Percentiles rank a stretch among this genome's conserved stretches.
Conservation (phyloP, 257 asterid genomes). For the Solanum virginianum region DNA sequence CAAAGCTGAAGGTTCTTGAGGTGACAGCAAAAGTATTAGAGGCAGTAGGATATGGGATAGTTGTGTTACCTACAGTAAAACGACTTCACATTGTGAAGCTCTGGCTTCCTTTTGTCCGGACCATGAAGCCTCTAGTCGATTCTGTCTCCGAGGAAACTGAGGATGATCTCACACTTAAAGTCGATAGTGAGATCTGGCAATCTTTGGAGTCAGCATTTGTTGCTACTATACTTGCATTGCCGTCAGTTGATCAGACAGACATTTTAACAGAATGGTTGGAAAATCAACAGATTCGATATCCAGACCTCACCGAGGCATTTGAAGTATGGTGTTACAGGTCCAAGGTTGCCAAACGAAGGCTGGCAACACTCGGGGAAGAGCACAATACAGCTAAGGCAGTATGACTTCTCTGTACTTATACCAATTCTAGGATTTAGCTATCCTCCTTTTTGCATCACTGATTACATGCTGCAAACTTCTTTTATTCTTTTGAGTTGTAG, state of each 20-base stretch:
- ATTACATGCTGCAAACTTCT: not conserved
- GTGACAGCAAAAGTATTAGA: slow-evolving; percentile 54
- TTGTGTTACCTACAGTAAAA: slow-evolving; percentile 33
- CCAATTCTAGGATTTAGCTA: not conserved
- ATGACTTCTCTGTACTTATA: slow-evolving; percentile 8
- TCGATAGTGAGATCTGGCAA: slow-evolving; percentile 67
- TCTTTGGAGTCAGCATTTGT: slow-evolving; percentile 69
- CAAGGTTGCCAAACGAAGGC: slow-evolving; percentile 63
- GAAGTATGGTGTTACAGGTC: slow-evolving; percentile 92
- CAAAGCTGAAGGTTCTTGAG: slow-evolving; percentile 47
- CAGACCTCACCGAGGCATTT: slow-evolving; percentile 81
- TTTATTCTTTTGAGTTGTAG: not conserved
- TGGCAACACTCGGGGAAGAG: slow-evolving; percentile 26
- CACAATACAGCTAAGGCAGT: slow-evolving; percentile 16
- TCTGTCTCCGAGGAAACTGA: slow-evolving; percentile 28
- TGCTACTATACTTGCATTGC: slow-evolving; percentile 57
- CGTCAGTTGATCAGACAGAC: slow-evolving; percentile 64
- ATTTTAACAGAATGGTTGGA: slow-evolving; percentile 67
- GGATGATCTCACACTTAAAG: slow-evolving; percentile 21
- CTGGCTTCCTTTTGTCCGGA: slow-evolving; percentile 68
- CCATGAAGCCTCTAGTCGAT: slow-evolving; percentile 38
- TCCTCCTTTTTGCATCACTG: not conserved
- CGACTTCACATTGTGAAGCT: slow-evolving; percentile 41
- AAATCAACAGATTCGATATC: slow-evolving; percentile 45
- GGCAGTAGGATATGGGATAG: slow-evolving; percentile 45